Conservation (phyloP, 345 rosid genomes). For the Hibiscus mutabilis region DNA sequence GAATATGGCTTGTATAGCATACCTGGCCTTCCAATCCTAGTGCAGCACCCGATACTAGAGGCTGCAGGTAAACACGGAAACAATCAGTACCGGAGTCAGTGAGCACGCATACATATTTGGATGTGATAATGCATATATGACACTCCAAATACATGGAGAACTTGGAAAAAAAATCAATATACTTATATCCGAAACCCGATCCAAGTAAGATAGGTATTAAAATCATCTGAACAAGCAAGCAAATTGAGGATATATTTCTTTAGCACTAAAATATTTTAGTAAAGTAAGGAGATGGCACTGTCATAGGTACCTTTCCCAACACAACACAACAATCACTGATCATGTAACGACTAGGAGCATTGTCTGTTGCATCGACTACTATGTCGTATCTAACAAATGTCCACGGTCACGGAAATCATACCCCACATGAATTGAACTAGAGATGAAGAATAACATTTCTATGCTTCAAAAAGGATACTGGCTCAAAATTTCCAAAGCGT, state of each 20-base stretch:
- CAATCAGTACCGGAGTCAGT: constrained; percentile 2
- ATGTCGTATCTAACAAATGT: constrained; percentile 60
- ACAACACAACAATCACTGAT: constrained; percentile 95
- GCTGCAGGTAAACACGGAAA: constrained; percentile 40
- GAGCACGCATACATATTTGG: background rate
- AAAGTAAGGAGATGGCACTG: background rate
- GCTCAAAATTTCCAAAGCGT: constrained; percentile 81
- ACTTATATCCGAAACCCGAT: background rate
- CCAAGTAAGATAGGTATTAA: background rate
- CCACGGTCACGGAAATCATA: constrained; percentile 30
- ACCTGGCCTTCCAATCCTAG: constrained; percentile 97
- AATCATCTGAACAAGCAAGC: background rate
- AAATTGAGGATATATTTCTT: background rate
- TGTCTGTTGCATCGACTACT: constrained; percentile 87
- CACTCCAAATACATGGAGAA: background rate
- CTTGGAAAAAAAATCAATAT: background rate
- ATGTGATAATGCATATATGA: background rate
- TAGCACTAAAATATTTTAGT: background rate
- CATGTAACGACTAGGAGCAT: constrained; percentile 96
- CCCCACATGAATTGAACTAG: background rate
- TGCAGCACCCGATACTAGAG: constrained; percentile 98
- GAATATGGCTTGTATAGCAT: constrained; percentile 1
- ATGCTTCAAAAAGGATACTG: constrained; percentile 55
- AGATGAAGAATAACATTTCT: background rate
- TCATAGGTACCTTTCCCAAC: constrained; percentile 62